Percentiles rank a stretch among this genome's conserved stretches.
phyloP scores from a whole-genome alignment of 257 asterid species.

The Phtheirospermum japonicum region DNA sequence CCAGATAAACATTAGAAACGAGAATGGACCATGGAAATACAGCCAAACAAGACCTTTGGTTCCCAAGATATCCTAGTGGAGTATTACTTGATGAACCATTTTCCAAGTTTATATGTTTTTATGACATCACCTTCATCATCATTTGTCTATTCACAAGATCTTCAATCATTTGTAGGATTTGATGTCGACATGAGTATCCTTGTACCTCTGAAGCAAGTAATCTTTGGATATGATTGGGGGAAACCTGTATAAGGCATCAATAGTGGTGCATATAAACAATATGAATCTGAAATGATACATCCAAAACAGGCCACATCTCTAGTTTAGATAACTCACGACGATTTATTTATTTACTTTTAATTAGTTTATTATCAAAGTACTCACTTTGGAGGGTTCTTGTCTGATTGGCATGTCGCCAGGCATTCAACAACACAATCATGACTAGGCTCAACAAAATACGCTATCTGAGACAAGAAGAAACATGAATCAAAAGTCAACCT shows the following conservation, averaged over 20 bases:
- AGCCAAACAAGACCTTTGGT: too few relatives aligned
- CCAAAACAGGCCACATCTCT: neutral
- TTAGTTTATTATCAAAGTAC: constrained; percentile 23
- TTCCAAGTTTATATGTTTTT: neutral
- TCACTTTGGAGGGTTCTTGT: constrained; percentile 75
- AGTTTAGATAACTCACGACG: neutral
- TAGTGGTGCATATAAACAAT: constrained; percentile 1
- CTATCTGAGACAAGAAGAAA: constrained; percentile 51
- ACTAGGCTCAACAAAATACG: constrained; percentile 65
- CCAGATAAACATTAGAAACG: neutral
- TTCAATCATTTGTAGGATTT: constrained; percentile 44
- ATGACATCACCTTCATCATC: neutral
- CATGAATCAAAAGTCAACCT: constrained; percentile 16
- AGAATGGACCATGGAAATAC: neutral
- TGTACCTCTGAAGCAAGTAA: constrained; percentile 61
- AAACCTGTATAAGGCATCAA: constrained; percentile 42
- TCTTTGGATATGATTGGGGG: constrained; percentile 62
- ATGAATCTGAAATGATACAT: neutral
- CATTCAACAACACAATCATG: constrained; percentile 86
- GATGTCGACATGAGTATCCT: constrained; percentile 60
- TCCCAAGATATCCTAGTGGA: too few relatives aligned
- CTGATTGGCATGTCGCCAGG: constrained; percentile 74
- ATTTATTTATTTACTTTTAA: neutral
- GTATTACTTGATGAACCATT: neutral
- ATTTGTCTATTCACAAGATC: neutral